These are phyloP conservation scores for Carpinus viminea DNA, from an alignment of 306 rosid genomes.

Conservation along the genomic window DNA sequence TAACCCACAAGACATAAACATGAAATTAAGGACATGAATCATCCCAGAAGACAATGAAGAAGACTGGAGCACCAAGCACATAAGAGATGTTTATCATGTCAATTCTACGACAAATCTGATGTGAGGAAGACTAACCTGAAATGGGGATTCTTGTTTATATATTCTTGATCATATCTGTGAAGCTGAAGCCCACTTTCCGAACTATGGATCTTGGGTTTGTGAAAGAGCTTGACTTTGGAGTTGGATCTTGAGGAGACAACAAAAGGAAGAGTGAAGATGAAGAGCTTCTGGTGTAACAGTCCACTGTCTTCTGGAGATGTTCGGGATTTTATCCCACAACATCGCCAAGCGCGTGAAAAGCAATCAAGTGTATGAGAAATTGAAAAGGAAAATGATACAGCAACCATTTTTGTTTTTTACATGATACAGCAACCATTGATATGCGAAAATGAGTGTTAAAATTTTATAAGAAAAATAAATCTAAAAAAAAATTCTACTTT, in stretches of 20 bases:
- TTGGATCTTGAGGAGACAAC: neutral
- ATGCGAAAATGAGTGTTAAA: too few species aligned
- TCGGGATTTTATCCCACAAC: neutral
- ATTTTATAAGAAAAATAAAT: too few species aligned
- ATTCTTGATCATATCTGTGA: neutral
- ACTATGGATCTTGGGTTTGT: neutral
- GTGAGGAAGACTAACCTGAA: conserved; percentile 11
- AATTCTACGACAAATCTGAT: neutral
- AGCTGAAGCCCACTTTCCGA: neutral
- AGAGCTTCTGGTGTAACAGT: neutral
- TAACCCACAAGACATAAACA: conserved; percentile 19
- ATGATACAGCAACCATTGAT: too few species aligned
- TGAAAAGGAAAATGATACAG: neutral
- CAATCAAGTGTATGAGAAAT: neutral
- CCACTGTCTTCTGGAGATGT: neutral
- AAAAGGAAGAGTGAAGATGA: neutral
- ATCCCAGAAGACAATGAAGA: conserved; percentile 22
- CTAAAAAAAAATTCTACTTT: too few species aligned
- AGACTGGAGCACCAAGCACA: conserved; percentile 11
- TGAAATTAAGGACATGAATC: conserved; percentile 10
- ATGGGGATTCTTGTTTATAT: neutral
- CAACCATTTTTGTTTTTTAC: too few species aligned
- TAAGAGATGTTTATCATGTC: neutral
- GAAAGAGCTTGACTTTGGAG: neutral
- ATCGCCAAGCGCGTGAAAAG: neutral